Base-by-base conservation (phyloP, 306 rosid species). In the Castanea mollissima region DNA sequence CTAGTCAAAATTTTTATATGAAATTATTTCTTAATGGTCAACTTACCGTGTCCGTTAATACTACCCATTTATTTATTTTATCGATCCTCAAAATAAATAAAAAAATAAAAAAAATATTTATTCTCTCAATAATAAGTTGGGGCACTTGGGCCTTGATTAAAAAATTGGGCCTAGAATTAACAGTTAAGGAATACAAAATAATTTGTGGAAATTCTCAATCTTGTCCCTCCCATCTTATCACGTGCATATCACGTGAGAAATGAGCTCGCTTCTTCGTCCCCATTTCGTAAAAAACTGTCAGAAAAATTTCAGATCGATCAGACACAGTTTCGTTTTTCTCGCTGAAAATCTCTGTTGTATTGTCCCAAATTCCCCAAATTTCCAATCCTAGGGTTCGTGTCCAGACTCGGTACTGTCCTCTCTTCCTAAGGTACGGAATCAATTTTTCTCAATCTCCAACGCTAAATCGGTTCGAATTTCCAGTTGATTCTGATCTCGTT, bases 241-340 rank as follows among this genome's bases (percentile, higher is more conserved):
- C 83, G 79, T 74, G 83, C 57, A 4, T n/a, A 2, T 25, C 78
- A 74, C 74, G 78, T 73, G 83, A 59, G 51, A 19, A 19, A 35
- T 5, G 31, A 60, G 27, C 19, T 38, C 25, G 74, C 63, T 55
- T 65, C 83, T 80, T 80, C 83, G 57, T 74, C 74, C 67, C 57
- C 71, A 57, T 55, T 57, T 65, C 67, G 55, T 74, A 19, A 78
- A 49, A 12, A 49, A 57, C 73, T 60, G 73, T 20, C 73, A 7
- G 8, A 41, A 41, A 41, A 41, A 31, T 25, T 46, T 55, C 71
- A 41, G 72, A 79, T 79, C 78, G 65, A 52, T 73, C 78, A 13
- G 44, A 12, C 54, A 49, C 15, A 32, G 51, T 49, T 23, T 4
- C 20, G 9, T 0, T 8, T 55, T 32, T 52, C 56, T 64, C 83